Percentiles rank a stretch among this genome's conserved stretches.
Evolutionary conservation across 2,329 filamentous ascomycete genomes (phyloP).

Genomic region (Sclerotinia sclerotiorum): DNA sequence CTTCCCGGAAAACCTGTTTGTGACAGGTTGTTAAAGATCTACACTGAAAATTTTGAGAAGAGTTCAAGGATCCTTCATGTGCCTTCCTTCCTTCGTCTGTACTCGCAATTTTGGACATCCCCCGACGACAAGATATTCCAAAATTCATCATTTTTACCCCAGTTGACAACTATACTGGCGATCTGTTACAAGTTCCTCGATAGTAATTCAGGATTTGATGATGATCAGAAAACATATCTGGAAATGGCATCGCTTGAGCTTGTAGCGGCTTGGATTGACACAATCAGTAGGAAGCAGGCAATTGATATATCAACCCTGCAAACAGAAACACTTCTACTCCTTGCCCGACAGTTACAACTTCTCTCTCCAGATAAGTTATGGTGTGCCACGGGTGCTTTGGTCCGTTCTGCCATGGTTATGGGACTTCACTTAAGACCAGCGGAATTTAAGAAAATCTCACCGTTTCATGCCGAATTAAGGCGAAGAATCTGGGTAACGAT

Average conservation of each 20-base stretch:
- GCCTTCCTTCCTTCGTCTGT: slow-evolving; percentile 47
- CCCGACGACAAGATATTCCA: slow-evolving; percentile 18
- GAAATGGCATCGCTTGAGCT: slow-evolving; percentile 21
- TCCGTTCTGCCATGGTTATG: slow-evolving; percentile 56
- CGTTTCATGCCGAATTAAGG: slow-evolving; percentile 52
- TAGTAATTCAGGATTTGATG: slow-evolving; percentile 4
- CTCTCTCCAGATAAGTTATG: slow-evolving; percentile 24
- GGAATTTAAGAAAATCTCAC: slow-evolving; percentile 49
- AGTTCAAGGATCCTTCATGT: slow-evolving; percentile 47
- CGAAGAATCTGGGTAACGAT: slow-evolving; percentile 56
- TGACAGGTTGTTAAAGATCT: slow-evolving; percentile 38
- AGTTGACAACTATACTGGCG: slow-evolving; percentile 25
- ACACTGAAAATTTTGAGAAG: slow-evolving; percentile 46
- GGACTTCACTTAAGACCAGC: slow-evolving; percentile 57
- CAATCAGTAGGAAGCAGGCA: slow-evolving; percentile 20
- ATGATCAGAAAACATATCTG: slow-evolving; percentile 23
- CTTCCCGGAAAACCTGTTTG: slow-evolving; percentile 23
- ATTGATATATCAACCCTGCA: slow-evolving; percentile 26
- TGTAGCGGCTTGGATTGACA: slow-evolving; percentile 26
- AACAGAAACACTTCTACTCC: slow-evolving; percentile 22
- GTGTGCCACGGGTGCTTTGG: slow-evolving; percentile 44
- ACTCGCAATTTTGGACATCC: slow-evolving; percentile 43
- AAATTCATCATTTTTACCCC: slow-evolving; percentile 22
- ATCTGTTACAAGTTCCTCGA: slow-evolving; percentile 23
- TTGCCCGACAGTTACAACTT: slow-evolving; percentile 23